Base-by-base conservation (phyloP, 257 asterid genomes). In the Prunella vulgaris region DNA sequence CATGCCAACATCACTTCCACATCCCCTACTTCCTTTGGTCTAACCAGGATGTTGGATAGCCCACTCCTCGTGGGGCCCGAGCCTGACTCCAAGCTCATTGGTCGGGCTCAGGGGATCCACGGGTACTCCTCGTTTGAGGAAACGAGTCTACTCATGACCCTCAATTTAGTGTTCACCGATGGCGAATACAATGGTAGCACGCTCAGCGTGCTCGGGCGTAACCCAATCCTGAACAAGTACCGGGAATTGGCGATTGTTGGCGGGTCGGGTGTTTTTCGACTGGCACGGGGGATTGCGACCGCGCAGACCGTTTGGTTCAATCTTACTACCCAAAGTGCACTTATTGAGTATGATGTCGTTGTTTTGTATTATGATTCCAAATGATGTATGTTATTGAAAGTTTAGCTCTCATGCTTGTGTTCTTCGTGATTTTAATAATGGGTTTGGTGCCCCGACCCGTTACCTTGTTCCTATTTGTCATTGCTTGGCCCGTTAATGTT, bases 181-280 rank as follows among this genome's bases (percentile, higher is more conserved):
- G 86, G 82, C 0, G 10, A 76, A 51, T 81, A 62, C 17, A 83
- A 76, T 4, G 84, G 85, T 0, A 84, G 86, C 60, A 76, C 84
- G 32, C 71, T 84, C 5, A 76, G 79, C 46, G 68, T 80, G 1
- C 38, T 80, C 9, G 85, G 85, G 1, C 66, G 74, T 14, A 78
- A 76, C 17, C 71, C 88, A 0, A 7, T 80, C 1, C 21, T 32
- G 7, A 67, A 76, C 0, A 40, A 48, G 35, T 82, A 72, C 22
- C 33, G 80, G 0, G 89, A 84, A 60, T 66, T 84, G 86, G 73
- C 89, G 0, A 61, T 83, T 1, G 69, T 83, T 1, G 87, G 83
- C 5, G 87, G 87, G 17, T 68, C 83, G 7, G 85, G 87, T 7
- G 68, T 51, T 72, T 83, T 83, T 54, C 70, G 81, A 0, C 44